Base-by-base conservation (phyloP, 257 asterid genomes). In the Voacanga thouarsii region DNA sequence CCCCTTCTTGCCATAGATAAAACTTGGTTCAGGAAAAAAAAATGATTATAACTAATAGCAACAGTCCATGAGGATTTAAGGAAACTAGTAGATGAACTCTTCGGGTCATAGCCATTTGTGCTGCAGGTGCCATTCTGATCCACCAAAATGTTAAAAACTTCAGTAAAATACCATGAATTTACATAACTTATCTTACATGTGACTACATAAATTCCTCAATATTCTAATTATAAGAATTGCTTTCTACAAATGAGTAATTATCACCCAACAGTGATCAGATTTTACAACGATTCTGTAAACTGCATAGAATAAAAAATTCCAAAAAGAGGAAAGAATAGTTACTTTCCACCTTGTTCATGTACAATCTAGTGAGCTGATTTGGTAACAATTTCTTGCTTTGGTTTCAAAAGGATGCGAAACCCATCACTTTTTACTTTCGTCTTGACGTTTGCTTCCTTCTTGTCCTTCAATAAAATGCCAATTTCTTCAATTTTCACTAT, bases 291-390 rank as follows among this genome's bases (percentile, higher is more conserved):
- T 28, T 63, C 64, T 23, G 6, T 57, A 57, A 12, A 28, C 37
- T 39, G 10, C 66, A 60, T n/a, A 24, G 16, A 26, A 60, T 19
- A 37, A 33, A 19, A 9, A n/a, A 12, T 4, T 16, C 39, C 5
- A 47, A 43, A 49, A 68, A 18, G 10, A n/a, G 5, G 6, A 24
- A 44, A 60, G 30, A 74, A 19, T 21, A 61, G 95, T 86, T 79
- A 93, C 99, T 92, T 96, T 83, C 88, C 90, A 78, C 78, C 83
- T 68, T 96, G 99, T 73, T 93, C 97, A 21, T 85, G 86, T 49
- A 92, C 88, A 26, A 96, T 93, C 79, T 96, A 97, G 39, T 90
- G 92, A 83, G 96, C 99, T 75, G 99, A 96, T 85, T 92, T 90
- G 39, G 94, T 12, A 45, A 80, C 82, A 39, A 85, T 23, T 84